Evolutionary conservation across 163 green algal species (phyloP).

Genomic region (Scenedesmus sp.): DNA sequence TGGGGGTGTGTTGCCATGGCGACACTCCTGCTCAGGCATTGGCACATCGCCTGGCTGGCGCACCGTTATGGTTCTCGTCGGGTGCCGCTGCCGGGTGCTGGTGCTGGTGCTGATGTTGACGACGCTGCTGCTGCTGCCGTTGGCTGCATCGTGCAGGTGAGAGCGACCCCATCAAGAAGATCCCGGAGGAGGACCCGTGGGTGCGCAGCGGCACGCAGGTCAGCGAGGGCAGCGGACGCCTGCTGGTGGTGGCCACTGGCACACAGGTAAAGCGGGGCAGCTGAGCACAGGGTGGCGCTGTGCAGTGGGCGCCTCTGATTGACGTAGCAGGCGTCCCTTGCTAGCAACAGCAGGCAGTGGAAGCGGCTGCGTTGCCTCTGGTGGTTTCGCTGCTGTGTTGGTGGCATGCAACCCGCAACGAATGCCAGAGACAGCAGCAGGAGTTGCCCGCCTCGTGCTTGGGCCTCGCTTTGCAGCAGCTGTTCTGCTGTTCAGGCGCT

Average conservation of each 20-base stretch:
- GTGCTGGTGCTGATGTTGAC: background rate
- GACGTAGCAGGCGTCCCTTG: background rate
- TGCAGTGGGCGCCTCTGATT: too few species aligned
- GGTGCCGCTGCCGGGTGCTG: too few species aligned
- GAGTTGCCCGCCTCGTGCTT: too few species aligned
- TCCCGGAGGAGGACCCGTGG: constrained; percentile 80
- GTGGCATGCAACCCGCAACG: too few species aligned
- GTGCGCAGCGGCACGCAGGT: constrained; percentile 88
- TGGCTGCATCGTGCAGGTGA: constrained; percentile 84
- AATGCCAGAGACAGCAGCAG: too few species aligned
- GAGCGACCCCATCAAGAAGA: constrained; percentile 94
- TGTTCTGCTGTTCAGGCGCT: too few species aligned
- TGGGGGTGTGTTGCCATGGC: background rate
- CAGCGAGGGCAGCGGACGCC: constrained; percentile 59
- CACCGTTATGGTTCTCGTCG: background rate
- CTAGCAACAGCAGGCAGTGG: too few species aligned
- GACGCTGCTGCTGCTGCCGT: background rate
- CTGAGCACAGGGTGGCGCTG: too few species aligned
- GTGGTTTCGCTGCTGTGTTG: too few species aligned
- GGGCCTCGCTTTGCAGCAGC: too few species aligned
- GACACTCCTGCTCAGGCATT: background rate
- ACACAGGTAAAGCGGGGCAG: background rate
- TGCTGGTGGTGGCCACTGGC: constrained; percentile 56
- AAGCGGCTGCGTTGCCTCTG: too few species aligned
- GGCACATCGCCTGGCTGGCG: too few species aligned